Base-by-base conservation (phyloP, 139 green algal genomes). In the Raphidocelis subcapitata region DNA sequence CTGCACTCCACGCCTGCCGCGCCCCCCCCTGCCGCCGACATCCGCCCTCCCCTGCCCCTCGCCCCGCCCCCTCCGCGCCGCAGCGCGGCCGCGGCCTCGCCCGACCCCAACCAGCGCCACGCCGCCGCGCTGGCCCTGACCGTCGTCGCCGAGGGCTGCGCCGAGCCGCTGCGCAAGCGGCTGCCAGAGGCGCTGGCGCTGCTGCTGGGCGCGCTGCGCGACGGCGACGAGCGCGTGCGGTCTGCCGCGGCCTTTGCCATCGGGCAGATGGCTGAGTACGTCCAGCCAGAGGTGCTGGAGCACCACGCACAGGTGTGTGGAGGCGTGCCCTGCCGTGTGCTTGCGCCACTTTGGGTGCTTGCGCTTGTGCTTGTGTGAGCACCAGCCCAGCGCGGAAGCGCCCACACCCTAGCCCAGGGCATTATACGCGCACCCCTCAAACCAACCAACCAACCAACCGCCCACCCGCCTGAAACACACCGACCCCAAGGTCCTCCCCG, bases 221-320 rank as follows among this genome's bases (percentile, higher is more conserved):
- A 95, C 60, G 24, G 49, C 5, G 59, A 85, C 1, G 49, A 64
- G 1, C 35, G 70, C 1, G 91, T 94, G 69, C 75, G 86, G 0
- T 86, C 77, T 15, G 77, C 82, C 14, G 88, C 89, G 21, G 85
- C 82, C 3, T 92, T 91, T 74, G 83, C 88, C 16, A 36, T 94
- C 46, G 89, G 88, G 20, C 83, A 94, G 82, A 79, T 92, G 62
- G 85, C 86, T 21, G 88, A 89, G 76, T 83, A 90, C 65, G 73
- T 92, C 74, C 78, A 89, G 73, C 84, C 85, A 0, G 85, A 93
- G 32, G 80, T 92, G 15, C 73, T 81, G 23, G 68, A 83, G 63
- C 82, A 93, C 65, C 90, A 91, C 73, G 76, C 84, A 46, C 62
- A 72, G 32, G 76, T 84, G 31, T n/a, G n/a, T n/a, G n/a, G n/a